These are phyloP conservation scores for Posidonia australis DNA, from an alignment of 106 monocot species.

Conservation along the genomic window DNA sequence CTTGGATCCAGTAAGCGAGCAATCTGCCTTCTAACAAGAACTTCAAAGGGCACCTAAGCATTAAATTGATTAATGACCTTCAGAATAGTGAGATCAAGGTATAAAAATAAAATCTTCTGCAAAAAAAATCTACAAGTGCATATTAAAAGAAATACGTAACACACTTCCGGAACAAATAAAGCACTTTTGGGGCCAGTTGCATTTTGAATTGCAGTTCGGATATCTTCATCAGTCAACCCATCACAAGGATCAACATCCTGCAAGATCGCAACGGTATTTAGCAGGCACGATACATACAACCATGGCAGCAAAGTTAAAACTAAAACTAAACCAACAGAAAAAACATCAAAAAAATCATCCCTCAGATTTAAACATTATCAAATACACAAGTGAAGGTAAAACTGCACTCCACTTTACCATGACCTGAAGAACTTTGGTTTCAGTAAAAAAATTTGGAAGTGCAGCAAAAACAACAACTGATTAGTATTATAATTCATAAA, in stretches of 20 bases:
- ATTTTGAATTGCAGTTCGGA: conserved; percentile 95
- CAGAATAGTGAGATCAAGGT: background rate
- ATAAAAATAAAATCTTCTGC: conserved; percentile 1
- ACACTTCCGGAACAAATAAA: conserved; percentile 93
- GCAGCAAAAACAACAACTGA: too few species aligned
- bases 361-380: background rate
- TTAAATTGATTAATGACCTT: background rate
- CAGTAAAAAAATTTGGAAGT: too few species aligned
- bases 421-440: too few species aligned
- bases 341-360: background rate
- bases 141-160: background rate
- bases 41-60: conserved; percentile 93
- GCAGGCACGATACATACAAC: too few species aligned
- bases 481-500: background rate
- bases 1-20: conserved; percentile 91
- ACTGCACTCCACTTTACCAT: background rate
- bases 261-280: background rate
- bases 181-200: conserved; percentile 94
- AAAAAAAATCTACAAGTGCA: background rate
- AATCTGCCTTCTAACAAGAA: conserved; percentile 91
- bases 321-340: background rate
- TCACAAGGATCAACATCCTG: conserved; percentile 97
- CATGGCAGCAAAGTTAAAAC: background rate
- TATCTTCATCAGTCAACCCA: conserved; percentile 90
- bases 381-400: background rate